phyloP scores from a whole-genome alignment of 164 flowering plant species.

The Nymphaea colorata region DNA sequence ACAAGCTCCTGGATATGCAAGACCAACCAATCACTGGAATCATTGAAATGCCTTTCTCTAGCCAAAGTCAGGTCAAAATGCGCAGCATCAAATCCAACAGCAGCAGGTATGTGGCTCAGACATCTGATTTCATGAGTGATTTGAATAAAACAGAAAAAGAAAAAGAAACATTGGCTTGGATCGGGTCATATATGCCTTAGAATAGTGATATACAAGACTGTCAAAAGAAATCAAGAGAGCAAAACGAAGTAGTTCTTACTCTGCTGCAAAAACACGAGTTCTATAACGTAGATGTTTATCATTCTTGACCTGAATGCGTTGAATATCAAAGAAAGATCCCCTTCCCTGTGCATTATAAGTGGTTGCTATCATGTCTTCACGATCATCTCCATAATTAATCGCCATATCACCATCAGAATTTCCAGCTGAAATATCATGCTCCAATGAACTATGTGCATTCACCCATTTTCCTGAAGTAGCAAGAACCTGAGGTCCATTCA shows the following conservation, averaged over 20 bases:
- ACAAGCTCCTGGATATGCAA: slow-evolving; percentile 74
- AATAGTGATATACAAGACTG: too few species aligned
- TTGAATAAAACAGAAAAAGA: background rate
- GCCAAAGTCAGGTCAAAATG: slow-evolving; percentile 89
- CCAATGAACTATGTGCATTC: slow-evolving; percentile 11
- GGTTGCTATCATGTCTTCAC: slow-evolving; percentile 82
- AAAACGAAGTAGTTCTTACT: slow-evolving; percentile 39
- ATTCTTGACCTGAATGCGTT: slow-evolving; percentile 18
- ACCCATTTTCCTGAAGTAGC: slow-evolving; percentile 39
- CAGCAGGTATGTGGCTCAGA: slow-evolving; percentile 68
- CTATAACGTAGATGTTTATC: slow-evolving; percentile 80
- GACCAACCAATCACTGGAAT: slow-evolving; percentile 70
- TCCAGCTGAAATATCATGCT: slow-evolving; percentile 24
- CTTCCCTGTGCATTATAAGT: slow-evolving; percentile 9
- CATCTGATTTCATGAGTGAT: slow-evolving; percentile 33
- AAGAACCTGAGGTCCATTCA: slow-evolving; percentile 43
- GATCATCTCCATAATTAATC: slow-evolving; percentile 55
- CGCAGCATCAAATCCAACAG: slow-evolving; percentile 76
- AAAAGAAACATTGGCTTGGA: background rate
- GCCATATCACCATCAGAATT: slow-evolving; percentile 30
- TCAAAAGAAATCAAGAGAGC: background rate
- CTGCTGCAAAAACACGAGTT: slow-evolving; percentile 95
- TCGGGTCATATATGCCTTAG: too few species aligned
- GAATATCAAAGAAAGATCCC: slow-evolving; percentile 19
- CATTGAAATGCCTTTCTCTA: slow-evolving; percentile 20